phyloP scores from a whole-genome alignment of 2,329 filamentous ascomycete species.

The Ascochyta lentis region DNA sequence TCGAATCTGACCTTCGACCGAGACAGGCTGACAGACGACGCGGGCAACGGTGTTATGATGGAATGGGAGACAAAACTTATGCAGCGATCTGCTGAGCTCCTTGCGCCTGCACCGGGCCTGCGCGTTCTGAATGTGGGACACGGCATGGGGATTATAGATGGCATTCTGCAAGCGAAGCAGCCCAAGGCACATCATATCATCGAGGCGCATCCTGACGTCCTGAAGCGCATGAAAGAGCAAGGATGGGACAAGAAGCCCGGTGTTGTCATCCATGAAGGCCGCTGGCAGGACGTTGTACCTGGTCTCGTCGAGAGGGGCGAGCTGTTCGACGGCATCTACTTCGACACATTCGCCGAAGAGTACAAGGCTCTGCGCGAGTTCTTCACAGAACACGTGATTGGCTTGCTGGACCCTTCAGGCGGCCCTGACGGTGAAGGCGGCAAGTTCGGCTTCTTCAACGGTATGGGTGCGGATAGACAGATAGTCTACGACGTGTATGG shows the following conservation, averaged over 20 bases:
- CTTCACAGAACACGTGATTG: constrained; percentile 86
- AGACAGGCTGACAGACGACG: constrained; percentile 55
- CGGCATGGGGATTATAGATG: constrained; percentile 60
- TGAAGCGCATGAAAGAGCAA: constrained; percentile 53
- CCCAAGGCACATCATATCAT: constrained; percentile 58
- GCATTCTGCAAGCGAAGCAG: constrained; percentile 53
- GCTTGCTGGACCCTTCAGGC: constrained; percentile 68
- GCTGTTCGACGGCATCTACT: constrained; percentile 72
- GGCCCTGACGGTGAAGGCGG: constrained; percentile 53
- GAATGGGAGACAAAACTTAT: constrained; percentile 60
- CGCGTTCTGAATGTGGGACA: constrained; percentile 59
- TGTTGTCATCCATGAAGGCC: constrained; percentile 57
- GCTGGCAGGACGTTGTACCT: constrained; percentile 59
- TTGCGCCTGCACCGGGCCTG: constrained; percentile 49
- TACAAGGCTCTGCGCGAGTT: constrained; percentile 85
- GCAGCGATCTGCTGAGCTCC: constrained; percentile 53
- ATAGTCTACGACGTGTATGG: constrained; percentile 97
- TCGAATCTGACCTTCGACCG: constrained; percentile 57
- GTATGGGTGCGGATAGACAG: constrained; percentile 87
- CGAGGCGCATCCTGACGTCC: constrained; percentile 59
- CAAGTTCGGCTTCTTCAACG: constrained; percentile 70
- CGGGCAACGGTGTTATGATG: constrained; percentile 62
- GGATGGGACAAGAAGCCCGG: constrained; percentile 58
- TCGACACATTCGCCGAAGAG: constrained; percentile 96
- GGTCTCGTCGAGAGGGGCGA: constrained; percentile 52